phyloP scores from a whole-genome alignment of 2,329 filamentous ascomycete genomes.

The Uncinocarpus reesii region DNA sequence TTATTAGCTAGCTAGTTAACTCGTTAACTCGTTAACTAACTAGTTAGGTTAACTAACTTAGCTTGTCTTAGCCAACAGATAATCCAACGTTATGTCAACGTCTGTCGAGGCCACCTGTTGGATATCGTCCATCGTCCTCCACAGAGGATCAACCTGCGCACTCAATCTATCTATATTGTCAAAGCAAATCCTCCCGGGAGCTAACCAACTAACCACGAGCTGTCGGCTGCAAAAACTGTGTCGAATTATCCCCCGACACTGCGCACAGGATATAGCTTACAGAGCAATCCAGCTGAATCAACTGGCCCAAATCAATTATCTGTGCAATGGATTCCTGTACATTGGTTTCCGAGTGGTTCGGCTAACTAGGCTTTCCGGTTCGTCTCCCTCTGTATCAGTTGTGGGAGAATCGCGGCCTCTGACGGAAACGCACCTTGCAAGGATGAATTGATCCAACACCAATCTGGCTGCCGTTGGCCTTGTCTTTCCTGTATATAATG shows the following conservation, averaged over 20 bases:
- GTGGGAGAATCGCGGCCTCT: background rate
- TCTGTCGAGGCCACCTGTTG: background rate
- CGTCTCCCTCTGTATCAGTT: too few species aligned
- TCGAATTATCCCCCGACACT: too few species aligned
- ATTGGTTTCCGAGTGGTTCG: background rate
- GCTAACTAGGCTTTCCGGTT: too few species aligned
- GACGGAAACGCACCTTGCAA: constrained; percentile 2
- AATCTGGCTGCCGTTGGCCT: background rate
- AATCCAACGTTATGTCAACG: constrained; percentile 7
- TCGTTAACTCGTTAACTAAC: too few species aligned
- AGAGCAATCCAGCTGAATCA: too few species aligned
- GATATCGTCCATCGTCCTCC: background rate
- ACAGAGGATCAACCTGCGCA: background rate
- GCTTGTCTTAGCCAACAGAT: background rate
- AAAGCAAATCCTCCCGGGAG: too few species aligned
- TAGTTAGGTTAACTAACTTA: too few species aligned
- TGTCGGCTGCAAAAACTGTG: too few species aligned
- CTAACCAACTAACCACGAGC: too few species aligned
- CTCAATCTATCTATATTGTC: too few species aligned
- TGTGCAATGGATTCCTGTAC: background rate
- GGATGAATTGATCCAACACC: constrained; percentile 2
- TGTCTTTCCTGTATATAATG: background rate
- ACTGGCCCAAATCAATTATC: too few species aligned
- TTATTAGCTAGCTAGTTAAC: background rate
- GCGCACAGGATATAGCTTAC: too few species aligned